Conservation (phyloP, 83 land plant genomes). For the Diphasiastrum complanatum region DNA sequence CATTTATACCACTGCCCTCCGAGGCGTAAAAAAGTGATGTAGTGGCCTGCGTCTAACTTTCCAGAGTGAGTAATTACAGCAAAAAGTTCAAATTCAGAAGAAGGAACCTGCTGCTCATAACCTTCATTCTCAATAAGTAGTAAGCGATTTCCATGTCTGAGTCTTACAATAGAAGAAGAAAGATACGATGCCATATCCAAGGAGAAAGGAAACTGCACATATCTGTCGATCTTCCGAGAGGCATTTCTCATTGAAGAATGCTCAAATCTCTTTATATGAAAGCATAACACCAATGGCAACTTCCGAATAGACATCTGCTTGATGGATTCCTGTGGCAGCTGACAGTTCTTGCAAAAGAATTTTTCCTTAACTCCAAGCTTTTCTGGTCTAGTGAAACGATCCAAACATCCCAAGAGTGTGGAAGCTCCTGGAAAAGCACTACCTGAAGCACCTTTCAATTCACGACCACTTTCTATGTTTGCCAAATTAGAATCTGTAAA, state of each 20-base stretch:
- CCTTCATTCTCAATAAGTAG: slow-evolving; percentile 46
- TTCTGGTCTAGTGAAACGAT: slow-evolving; percentile 80
- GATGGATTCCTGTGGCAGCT: slow-evolving; percentile 62
- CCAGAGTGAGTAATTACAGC: slow-evolving; percentile 89
- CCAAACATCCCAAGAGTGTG: slow-evolving; percentile 74
- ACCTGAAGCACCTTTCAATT: slow-evolving; percentile 15
- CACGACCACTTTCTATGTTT: slow-evolving; percentile 14
- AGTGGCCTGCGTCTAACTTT: slow-evolving; percentile 78
- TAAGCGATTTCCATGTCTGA: slow-evolving; percentile 72
- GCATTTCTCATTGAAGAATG: slow-evolving; percentile 54
- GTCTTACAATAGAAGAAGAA: slow-evolving; percentile 68
- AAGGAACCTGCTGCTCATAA: slow-evolving; percentile 14
- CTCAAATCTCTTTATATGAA: slow-evolving; percentile 91
- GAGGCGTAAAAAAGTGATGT: slow-evolving; percentile 62
- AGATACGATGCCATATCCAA: slow-evolving; percentile 76
- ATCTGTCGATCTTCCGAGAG: slow-evolving; percentile 71
- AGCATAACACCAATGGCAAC: slow-evolving; percentile 79
- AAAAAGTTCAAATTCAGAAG: slow-evolving; percentile 78
- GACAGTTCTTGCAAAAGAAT: slow-evolving; percentile 72
- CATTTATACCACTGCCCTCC: slow-evolving; percentile 82
- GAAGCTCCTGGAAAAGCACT: slow-evolving; percentile 27
- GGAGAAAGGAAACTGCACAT: slow-evolving; percentile 78
- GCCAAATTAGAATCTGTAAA: slow-evolving; percentile 12
- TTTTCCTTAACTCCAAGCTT: slow-evolving; percentile 71
- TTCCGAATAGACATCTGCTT: slow-evolving; percentile 88